Base-by-base conservation (phyloP, 2,329 filamentous ascomycete species). In the Aspergillus quadricinctus region DNA sequence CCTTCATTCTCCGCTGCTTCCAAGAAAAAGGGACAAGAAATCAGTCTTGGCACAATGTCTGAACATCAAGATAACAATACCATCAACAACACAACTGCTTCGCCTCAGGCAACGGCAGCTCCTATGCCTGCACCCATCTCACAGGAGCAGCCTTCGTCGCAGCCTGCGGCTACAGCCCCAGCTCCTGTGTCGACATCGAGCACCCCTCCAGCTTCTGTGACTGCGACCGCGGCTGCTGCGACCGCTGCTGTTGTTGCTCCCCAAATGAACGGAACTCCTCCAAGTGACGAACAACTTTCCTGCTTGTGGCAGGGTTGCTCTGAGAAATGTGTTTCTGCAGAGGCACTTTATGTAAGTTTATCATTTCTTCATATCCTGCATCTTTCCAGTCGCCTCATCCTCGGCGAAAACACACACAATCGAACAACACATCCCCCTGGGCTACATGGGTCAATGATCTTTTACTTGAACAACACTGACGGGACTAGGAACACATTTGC, bases 401-500 rank as follows among this genome's bases (percentile, higher is more conserved):
- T 37, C 5, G 14, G 2, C 14, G 6, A 17, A 7, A 17, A 17
- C 31, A 7, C 31, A 6, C 14, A 17, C 31, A 17, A 17, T 17
- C 31, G 3, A 14, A 37, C 31, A 17, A 37, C 31, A 37, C 31
- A 37, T 7, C 17, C 14, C 6, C 31, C 14, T 37, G 31, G 5
- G 2, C 14, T 37, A 37, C 25, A 4, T 27, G 3, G 25, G 5
- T 27, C 25, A 27, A 27, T 27, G 5, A 5, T 27, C 9, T 8
- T 37, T 37, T 10, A 37, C 10, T 11, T 21, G 10, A 23, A 21
- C n/a, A 43, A 43, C 5, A 17, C 31, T 37, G 31, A 37, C 31
- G 17, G 40, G 9, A 43, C 4, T 52, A 97, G 92, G 93, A 97
- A 69, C 94, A 99, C 76, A 92, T 99, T 65, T 97, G 94, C 77